Conservation (phyloP, 2,329 filamentous ascomycete genomes). For the Sporothrix brunneoviolacea region DNA sequence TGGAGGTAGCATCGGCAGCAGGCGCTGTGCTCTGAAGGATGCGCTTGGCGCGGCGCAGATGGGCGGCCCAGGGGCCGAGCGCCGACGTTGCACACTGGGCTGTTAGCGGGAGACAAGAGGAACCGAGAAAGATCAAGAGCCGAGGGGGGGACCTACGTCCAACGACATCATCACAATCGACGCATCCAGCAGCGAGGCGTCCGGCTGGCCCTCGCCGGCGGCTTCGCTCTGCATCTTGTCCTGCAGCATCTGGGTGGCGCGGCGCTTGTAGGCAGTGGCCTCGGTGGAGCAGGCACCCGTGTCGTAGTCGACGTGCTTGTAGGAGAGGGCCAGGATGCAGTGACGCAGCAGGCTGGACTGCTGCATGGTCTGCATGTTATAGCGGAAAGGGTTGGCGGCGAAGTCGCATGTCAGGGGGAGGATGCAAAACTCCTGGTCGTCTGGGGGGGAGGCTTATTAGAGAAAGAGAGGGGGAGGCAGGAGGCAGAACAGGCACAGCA, state of each 20-base stretch:
- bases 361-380: constrained; percentile 18
- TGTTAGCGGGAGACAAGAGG: neutral
- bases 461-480: neutral
- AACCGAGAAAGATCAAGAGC: too few species aligned
- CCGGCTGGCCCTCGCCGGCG: neutral
- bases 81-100: constrained; percentile 28
- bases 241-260: constrained; percentile 23
- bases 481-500: too few species aligned
- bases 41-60: constrained; percentile 19
- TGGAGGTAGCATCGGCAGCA: too few species aligned
- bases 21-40: neutral
- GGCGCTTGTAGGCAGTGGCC: constrained; percentile 20
- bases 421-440: constrained; percentile 30
- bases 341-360: constrained; percentile 27
- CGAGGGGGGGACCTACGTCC: constrained; percentile 27
- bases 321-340: constrained; percentile 26
- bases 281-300: constrained; percentile 21
- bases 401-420: constrained; percentile 28
- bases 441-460: constrained; percentile 20
- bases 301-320: constrained; percentile 24
- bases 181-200: constrained; percentile 24
- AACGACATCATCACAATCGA: constrained; percentile 28
- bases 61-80: constrained; percentile 25
- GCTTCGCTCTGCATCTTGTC: constrained; percentile 13
- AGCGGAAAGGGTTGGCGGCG: constrained; percentile 28